Percentiles rank a stretch among this genome's conserved stretches.
Conservation (phyloP, 164 flowering plant species). For the Umbellularia californica region DNA sequence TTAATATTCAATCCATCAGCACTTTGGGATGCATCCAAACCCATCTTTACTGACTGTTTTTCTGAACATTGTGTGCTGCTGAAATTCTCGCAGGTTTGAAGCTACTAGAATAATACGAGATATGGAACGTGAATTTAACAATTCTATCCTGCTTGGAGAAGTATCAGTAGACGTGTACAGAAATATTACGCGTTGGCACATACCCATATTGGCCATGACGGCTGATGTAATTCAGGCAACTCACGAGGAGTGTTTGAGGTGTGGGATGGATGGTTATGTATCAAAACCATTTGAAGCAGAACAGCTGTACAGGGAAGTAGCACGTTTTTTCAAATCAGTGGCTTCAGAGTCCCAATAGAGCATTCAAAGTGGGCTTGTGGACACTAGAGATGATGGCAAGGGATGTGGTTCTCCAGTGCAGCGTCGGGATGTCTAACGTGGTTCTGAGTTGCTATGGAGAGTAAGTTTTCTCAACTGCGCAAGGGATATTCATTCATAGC, state of each 20-base stretch:
- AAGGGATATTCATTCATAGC: not conserved
- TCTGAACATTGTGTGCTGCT: not conserved
- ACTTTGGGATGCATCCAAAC: not conserved
- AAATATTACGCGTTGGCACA: constrained; percentile 50
- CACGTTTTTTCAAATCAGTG: constrained; percentile 51
- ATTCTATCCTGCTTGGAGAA: constrained; percentile 42
- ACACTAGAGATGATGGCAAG: constrained; percentile 6
- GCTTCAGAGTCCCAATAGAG: constrained; percentile 22
- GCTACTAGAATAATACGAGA: constrained; percentile 78
- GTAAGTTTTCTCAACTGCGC: not conserved
- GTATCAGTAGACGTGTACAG: constrained; percentile 32
- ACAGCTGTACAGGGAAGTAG: constrained; percentile 75
- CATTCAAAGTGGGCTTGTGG: constrained; percentile 7
- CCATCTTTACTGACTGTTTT: not conserved
- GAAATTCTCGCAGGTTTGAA: constrained; percentile 57
- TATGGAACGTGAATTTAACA: constrained; percentile 47
- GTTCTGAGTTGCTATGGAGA: not conserved
- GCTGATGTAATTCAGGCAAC: constrained; percentile 98
- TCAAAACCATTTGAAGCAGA: constrained; percentile 95
- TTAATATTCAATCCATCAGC: not conserved
- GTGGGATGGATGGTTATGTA: constrained; percentile 97
- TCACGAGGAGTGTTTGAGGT: constrained; percentile 59
- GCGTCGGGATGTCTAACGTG: constrained; percentile 13
- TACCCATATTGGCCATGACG: constrained; percentile 98
- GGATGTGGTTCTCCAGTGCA: constrained; percentile 14